Evolutionary conservation across 495 filamentous ascomycete species (phyloP).

Genomic region (Amphirosellinia nigrospora): DNA sequence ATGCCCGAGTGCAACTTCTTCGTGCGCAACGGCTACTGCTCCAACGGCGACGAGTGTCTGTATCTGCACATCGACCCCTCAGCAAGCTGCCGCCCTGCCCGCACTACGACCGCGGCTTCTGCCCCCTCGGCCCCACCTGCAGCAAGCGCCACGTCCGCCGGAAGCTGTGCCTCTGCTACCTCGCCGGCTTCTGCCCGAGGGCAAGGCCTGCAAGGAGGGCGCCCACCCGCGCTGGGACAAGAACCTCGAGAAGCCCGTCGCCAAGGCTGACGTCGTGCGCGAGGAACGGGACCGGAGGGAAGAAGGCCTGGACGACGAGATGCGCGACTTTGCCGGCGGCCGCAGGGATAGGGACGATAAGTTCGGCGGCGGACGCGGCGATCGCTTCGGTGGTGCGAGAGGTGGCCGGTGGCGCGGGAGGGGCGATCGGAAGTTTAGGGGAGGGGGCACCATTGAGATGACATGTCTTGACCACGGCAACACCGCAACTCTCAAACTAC

Average conservation of each 20-base stretch:
- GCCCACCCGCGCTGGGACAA: constrained; percentile 83
- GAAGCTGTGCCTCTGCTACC: constrained; percentile 80
- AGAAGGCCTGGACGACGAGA: constrained; percentile 58
- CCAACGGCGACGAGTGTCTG: constrained; percentile 94
- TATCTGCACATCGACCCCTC: constrained; percentile 90
- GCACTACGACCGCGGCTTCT: constrained; percentile 95
- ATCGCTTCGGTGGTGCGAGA: constrained; percentile 35
- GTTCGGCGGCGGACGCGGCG: constrained; percentile 40
- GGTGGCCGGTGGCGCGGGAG: constrained; percentile 44
- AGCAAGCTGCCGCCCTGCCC: constrained; percentile 83
- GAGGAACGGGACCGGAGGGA: constrained; percentile 61
- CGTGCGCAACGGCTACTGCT: constrained; percentile 87
- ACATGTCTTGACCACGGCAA: neutral
- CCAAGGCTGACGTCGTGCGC: constrained; percentile 64
- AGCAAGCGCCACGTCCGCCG: constrained; percentile 83
- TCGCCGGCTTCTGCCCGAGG: constrained; percentile 94
- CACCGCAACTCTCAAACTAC: too few relatives aligned
- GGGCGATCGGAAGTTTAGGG: constrained; percentile 43
- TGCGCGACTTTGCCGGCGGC: constrained; percentile 51
- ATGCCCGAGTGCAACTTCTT: constrained; percentile 98
- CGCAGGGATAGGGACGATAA: constrained; percentile 55
- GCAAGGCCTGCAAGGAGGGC: constrained; percentile 73
- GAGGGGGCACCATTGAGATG: constrained; percentile 37
- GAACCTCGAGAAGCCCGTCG: constrained; percentile 73
- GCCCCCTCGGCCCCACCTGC: constrained; percentile 84